Percentiles rank a stretch among this genome's conserved stretches.
Conservation (phyloP, 2,329 filamentous ascomycete species). For the Tolypocladium cylindrosporum region DNA sequence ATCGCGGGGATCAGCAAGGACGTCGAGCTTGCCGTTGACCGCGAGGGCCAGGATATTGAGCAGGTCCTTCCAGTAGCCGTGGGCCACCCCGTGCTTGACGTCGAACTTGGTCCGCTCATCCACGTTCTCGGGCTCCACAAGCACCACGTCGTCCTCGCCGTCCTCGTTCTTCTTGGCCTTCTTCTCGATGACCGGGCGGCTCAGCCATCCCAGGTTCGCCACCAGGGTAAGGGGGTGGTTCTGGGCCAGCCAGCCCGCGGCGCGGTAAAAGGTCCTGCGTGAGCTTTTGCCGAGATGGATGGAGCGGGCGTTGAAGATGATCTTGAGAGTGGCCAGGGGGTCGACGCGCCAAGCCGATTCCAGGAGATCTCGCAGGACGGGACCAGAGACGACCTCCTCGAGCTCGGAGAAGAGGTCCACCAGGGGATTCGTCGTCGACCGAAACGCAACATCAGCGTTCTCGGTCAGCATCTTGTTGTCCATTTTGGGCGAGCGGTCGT, state of each 20-base stretch:
- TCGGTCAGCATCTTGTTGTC: slow-evolving; percentile 40
- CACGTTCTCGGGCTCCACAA: slow-evolving; percentile 23
- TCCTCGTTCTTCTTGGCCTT: slow-evolving; percentile 25
- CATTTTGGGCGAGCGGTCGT: slow-evolving; percentile 9
- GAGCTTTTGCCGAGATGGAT: slow-evolving; percentile 50
- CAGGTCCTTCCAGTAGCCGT: slow-evolving; percentile 55
- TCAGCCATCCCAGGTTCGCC: slow-evolving; percentile 43
- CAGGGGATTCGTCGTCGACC: slow-evolving; percentile 32
- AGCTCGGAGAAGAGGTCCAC: slow-evolving; percentile 47
- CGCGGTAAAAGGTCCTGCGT: slow-evolving; percentile 36
- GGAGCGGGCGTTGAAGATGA: slow-evolving; percentile 51
- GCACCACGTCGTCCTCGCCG: slow-evolving; percentile 22
- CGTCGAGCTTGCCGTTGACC: slow-evolving; percentile 34
- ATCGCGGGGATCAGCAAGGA: slow-evolving; percentile 25
- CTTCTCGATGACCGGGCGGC: slow-evolving; percentile 45
- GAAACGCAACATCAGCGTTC: slow-evolving; percentile 38
- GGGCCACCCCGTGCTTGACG: slow-evolving; percentile 37
- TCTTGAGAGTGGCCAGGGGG: slow-evolving; percentile 38
- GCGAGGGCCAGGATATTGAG: slow-evolving; percentile 45
- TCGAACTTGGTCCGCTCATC: slow-evolving; percentile 27
- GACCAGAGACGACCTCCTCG: slow-evolving; percentile 26
- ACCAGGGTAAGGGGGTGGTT: slow-evolving; percentile 45
- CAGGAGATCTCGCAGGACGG: slow-evolving; percentile 30
- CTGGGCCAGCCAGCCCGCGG: slow-evolving; percentile 44
- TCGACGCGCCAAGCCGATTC: slow-evolving; percentile 39